Percentiles rank a stretch among this genome's conserved stretches.
phyloP scores from a whole-genome alignment of 768 basidiomycete species.

The Tulasnella sp. region DNA sequence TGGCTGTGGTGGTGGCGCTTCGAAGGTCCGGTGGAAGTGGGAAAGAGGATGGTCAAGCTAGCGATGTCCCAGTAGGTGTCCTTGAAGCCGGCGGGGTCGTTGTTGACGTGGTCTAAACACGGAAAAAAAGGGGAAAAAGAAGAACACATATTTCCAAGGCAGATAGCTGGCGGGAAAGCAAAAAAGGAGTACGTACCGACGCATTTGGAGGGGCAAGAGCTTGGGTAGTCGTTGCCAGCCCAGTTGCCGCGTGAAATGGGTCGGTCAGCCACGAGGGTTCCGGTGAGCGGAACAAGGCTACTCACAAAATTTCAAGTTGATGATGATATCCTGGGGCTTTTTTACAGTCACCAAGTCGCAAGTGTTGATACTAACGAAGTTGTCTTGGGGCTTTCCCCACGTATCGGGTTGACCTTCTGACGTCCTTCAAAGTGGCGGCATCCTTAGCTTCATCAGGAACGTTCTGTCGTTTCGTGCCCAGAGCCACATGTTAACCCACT shows the following conservation, averaged over 20 bases:
- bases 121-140: not conserved
- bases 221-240: slow-evolving; percentile 30
- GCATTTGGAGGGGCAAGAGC: slow-evolving; percentile 31
- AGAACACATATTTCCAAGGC: not conserved
- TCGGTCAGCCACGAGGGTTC: not conserved
- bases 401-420: slow-evolving; percentile 19
- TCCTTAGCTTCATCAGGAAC: slow-evolving; percentile 23
- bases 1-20: slow-evolving; percentile 6
- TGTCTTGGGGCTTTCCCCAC: slow-evolving; percentile 30
- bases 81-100: slow-evolving; percentile 33
- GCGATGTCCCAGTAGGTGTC: slow-evolving; percentile 35
- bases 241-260: slow-evolving; percentile 29
- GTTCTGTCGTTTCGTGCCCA: slow-evolving; percentile 27
- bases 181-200: slow-evolving; percentile 19
- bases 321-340: slow-evolving; percentile 33
- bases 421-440: not conserved
- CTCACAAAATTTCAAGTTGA: slow-evolving; percentile 33
- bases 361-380: slow-evolving; percentile 28
- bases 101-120: slow-evolving; percentile 33
- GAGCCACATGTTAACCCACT: slow-evolving; percentile 26
- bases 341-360: slow-evolving; percentile 31
- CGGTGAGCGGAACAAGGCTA: not conserved
- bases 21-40: not conserved
- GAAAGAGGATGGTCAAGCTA: slow-evolving; percentile 16
- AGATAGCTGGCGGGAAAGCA: too few species aligned